These are phyloP conservation scores for Naganishia liquefaciens DNA, from an alignment of 1,284 basidiomycete genomes.

Conservation along the genomic window DNA sequence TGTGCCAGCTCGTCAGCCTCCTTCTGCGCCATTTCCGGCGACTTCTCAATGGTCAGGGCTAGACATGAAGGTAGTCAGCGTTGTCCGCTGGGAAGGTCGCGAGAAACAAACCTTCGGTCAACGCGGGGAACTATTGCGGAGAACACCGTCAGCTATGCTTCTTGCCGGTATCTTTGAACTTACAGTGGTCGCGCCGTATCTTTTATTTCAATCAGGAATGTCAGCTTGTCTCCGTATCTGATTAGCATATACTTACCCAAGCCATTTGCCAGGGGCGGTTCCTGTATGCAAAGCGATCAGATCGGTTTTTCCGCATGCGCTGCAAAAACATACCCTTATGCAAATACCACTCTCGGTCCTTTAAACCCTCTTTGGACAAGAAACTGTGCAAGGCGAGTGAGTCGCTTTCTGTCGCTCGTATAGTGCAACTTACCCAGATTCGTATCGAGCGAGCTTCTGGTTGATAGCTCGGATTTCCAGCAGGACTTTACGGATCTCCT, in stretches of 20 bases:
- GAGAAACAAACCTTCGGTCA: conserved; percentile 19
- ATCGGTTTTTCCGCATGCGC: not conserved
- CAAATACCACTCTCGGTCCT: conserved; percentile 77
- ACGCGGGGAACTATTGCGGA: conserved; percentile 14
- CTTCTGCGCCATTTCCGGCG: conserved; percentile 62
- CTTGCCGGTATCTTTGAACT: conserved; percentile 20
- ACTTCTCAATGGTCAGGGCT: conserved; percentile 70
- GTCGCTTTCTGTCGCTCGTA: not conserved
- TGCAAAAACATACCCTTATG: conserved; percentile 62
- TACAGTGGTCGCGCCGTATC: conserved; percentile 65
- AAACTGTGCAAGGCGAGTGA: conserved; percentile 54
- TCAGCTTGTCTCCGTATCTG: not conserved
- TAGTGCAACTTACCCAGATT: conserved; percentile 60
- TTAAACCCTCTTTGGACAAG: conserved; percentile 74
- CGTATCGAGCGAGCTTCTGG: conserved; percentile 70
- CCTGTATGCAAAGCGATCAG: conserved; percentile 3
- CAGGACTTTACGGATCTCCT: conserved; percentile 63
- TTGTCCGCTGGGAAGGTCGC: not conserved
- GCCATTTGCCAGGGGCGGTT: conserved; percentile 86
- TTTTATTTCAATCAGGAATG: not conserved
- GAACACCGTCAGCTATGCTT: not conserved
- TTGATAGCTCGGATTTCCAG: conserved; percentile 68
- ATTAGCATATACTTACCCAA: conserved; percentile 56
- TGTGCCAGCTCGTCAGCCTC: conserved; percentile 66
- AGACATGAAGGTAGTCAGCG: not conserved